Evolutionary conservation across 306 rosid species (phyloP).

Genomic region (Malus asiatica): DNA sequence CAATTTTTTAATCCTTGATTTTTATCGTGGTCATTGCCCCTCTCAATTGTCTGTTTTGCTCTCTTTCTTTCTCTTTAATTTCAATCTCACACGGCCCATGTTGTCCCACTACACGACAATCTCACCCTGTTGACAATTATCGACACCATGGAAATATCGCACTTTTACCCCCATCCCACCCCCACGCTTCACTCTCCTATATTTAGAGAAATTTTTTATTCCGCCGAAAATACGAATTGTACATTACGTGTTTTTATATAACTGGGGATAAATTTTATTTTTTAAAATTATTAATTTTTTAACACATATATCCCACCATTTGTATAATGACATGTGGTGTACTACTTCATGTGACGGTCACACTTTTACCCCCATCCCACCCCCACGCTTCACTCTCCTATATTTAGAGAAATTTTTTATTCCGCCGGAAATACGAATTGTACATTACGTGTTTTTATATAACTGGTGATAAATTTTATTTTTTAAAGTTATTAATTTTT

Average conservation of each 20-base stretch:
- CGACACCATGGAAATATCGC: neutral
- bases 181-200: neutral
- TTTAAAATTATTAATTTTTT: too few species aligned
- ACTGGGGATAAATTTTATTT: too few species aligned
- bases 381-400: neutral
- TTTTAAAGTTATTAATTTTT: too few species aligned
- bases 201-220: too few species aligned
- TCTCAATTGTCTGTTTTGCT: neutral
- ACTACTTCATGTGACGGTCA: fast-evolving
- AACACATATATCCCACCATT: fast-evolving
- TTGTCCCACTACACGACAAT: conserved; percentile 6
- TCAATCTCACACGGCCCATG: neutral
- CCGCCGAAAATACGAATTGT: too few species aligned
- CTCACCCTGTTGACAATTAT: neutral
- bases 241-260: too few species aligned
- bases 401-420: neutral
- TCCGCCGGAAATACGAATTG: too few species aligned
- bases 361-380: neutral
- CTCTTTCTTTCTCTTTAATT: neutral
- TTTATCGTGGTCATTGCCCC: neutral
- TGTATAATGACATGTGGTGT: too few species aligned
- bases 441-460: too few species aligned
- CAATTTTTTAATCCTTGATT: neutral
- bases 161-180: neutral
- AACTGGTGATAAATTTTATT: too few species aligned